A percentile compares a stretch with the other conserved stretches of the same genome.
Evolutionary conservation across 345 rosid genomes (phyloP).

Genomic region (Melastoma malabathricum): DNA sequence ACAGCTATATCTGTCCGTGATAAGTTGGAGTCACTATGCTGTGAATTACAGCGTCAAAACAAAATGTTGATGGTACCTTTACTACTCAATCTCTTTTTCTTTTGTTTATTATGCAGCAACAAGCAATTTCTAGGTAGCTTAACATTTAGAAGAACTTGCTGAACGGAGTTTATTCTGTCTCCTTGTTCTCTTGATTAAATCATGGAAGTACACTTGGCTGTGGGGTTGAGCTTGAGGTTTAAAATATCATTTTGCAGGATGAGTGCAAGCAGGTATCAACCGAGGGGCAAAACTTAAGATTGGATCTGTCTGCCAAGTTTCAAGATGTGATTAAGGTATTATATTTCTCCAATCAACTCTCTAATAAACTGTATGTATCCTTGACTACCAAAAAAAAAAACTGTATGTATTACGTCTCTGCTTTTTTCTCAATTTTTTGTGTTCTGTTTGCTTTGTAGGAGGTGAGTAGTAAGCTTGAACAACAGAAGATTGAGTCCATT

Average conservation of each 20-base stretch:
- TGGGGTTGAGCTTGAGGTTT: conserved; percentile 6
- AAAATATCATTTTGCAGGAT: conserved; percentile 36
- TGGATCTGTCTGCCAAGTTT: conserved; percentile 76
- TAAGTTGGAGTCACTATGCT: conserved; percentile 81
- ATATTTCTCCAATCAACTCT: neutral
- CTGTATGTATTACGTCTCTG: neutral
- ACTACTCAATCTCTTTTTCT: neutral
- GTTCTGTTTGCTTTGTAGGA: conserved; percentile 31
- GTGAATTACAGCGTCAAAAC: conserved; percentile 92
- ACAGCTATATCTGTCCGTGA: conserved; percentile 74
- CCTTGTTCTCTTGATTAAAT: no score
- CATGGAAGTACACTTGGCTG: conserved; percentile 1
- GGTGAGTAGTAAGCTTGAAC: conserved; percentile 75
- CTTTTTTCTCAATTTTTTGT: neutral
- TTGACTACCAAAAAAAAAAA: no score
- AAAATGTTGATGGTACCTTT: conserved; percentile 71
- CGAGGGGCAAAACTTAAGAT: conserved; percentile 79
- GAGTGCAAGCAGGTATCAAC: conserved; percentile 87
- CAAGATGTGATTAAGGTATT: conserved; percentile 87
- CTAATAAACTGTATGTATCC: no score
- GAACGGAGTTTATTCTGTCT: no score
- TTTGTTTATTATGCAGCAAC: no score
- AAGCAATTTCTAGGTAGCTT: no score
- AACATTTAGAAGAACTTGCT: no score
- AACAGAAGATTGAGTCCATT: conserved; percentile 76